Base-by-base conservation (phyloP, 805 yeast genomes). In the Saccharomycopsis javanensis region DNA sequence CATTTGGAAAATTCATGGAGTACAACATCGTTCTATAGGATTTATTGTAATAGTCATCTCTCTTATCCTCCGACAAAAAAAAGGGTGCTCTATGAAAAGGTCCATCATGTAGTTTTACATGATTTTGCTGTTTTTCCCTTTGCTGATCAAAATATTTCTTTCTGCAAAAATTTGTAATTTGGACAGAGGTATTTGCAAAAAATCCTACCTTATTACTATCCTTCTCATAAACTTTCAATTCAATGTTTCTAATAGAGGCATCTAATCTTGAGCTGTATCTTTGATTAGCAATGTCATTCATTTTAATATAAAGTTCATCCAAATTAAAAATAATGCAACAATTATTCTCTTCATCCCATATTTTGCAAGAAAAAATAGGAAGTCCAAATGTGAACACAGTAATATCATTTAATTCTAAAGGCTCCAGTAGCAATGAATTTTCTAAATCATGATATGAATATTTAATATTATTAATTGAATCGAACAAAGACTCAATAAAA, bases 41-140 rank as follows among this genome's bases (percentile, higher is more conserved):
- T 4, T 73, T 72, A n/a, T 73, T 69, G 62, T 83, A 87, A 0
- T 63, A 63, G 0, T 70, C 67, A 53, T 76, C 78, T 55, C 83
- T 77, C 13, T 71, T 70, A 13, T 75, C 74, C 5, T 75, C 76
- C 2, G 79, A 77, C 7, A 92, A 67, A 30, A 92, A 68, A 66
- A 89, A 91, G 0, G 94, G 84, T 20, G 82, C 73, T 56, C 99
- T 71, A 63, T 88, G 94, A 61, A 81, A 89, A 0, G 96, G 89
- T 0, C 87, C 86, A 73, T 94, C 99, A 64, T 88, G 86, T 5
- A 72, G 62, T 18, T 79, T 71, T 1, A 91, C 69, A 67, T 87
- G 96, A 1, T 74, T 72, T 55, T 83, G 83, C 66, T 91, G 97
- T 18, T 70, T 64, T 8, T 66, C 64, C 54, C 80, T 69, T 48